Base-by-base conservation (phyloP, 1,284 basidiomycete genomes). In the Ustilago xerochloae region DNA sequence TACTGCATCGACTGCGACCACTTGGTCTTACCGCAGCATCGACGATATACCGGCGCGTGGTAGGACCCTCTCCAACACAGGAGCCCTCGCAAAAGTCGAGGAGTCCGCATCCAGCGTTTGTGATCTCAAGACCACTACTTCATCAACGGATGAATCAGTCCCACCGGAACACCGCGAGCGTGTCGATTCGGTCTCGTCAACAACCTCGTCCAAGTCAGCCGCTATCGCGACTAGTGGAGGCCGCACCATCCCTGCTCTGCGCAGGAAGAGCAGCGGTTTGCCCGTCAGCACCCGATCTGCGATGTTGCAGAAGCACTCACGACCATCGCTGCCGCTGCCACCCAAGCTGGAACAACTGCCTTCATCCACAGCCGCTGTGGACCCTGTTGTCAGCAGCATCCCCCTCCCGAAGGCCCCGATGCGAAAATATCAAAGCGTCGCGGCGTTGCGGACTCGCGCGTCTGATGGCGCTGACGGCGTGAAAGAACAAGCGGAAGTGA, bases 1-100 rank as follows among this genome's bases (percentile, higher is more conserved):
- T 56, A 52, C 53, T 9, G 55, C 51, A 16, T 75, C 71, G 24
- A 65, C 66, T 6, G 66, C 66, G 3, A 63, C 71, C 13, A 56
- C 59, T 7, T 66, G 54, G 52, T 75, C 71, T 2, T 52, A 47
- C 29, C 46, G 43, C 24, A 70, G 71, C 56, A 39, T 12, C 13
- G 52, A 55, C 8, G 57, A 61, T 9, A 30, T 10, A 6, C 38
- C 26, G 4, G 9, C 53, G 28, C 32, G 49, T 1, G 15, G n/a
- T 16, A 52, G n/a, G 32, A 39, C 45, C 8, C 15, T 22, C 22
- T 38, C 29, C 24, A 49, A 32, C 7, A 15, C 39, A 33, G 39
- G 22, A 20, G 29, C 12, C n/a, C 10, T 22, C 12, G 12, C 20
- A 24, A 10, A 13, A 20, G 26, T 13, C 20, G 15, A 43, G 41